These are phyloP conservation scores for Medicago ruthenica DNA, from an alignment of 306 rosid genomes.

Conservation along the genomic window DNA sequence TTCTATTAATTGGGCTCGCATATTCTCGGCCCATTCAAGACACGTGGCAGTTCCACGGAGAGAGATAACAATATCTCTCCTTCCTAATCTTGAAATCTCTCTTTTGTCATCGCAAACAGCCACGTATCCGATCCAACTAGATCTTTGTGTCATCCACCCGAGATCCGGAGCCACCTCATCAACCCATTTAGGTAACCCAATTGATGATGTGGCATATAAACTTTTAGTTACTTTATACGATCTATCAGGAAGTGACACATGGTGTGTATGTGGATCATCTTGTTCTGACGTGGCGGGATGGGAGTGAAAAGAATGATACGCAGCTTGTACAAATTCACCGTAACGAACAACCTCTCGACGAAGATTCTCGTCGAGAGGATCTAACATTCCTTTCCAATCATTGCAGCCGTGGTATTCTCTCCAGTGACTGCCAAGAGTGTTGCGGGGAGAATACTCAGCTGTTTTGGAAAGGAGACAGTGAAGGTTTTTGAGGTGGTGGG, in stretches of 20 bases:
- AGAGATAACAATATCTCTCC: constrained; percentile 84
- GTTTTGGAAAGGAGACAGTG: constrained; percentile 67
- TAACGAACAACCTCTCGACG: constrained; percentile 90
- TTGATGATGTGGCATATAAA: constrained; percentile 81
- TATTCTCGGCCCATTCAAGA: constrained; percentile 91
- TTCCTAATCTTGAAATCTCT: constrained; percentile 80
- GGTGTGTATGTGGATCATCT: constrained; percentile 53
- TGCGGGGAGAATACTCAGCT: constrained; percentile 77
- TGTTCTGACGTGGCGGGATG: constrained; percentile 68
- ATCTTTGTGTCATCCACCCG: constrained; percentile 96
- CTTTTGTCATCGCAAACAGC: constrained; percentile 80
- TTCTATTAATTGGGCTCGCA: constrained; percentile 65
- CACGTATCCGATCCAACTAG: constrained; percentile 87
- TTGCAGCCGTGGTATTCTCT: constrained; percentile 75
- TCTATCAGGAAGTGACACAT: constrained; percentile 62
- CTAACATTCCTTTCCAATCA: constrained; percentile 81
- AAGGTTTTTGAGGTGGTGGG: constrained; percentile 69
- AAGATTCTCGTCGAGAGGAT: constrained; percentile 93
- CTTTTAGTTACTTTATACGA: constrained; percentile 76
- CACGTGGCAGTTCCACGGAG: constrained; percentile 94
- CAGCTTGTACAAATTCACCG: constrained; percentile 88
- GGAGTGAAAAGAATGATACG: constrained; percentile 77
- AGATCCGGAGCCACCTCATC: constrained; percentile 83
- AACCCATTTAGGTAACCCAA: constrained; percentile 80
- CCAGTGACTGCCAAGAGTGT: constrained; percentile 73